Conservation (phyloP, 2,329 filamentous ascomycete genomes). For the Emmonsia crescens region DNA sequence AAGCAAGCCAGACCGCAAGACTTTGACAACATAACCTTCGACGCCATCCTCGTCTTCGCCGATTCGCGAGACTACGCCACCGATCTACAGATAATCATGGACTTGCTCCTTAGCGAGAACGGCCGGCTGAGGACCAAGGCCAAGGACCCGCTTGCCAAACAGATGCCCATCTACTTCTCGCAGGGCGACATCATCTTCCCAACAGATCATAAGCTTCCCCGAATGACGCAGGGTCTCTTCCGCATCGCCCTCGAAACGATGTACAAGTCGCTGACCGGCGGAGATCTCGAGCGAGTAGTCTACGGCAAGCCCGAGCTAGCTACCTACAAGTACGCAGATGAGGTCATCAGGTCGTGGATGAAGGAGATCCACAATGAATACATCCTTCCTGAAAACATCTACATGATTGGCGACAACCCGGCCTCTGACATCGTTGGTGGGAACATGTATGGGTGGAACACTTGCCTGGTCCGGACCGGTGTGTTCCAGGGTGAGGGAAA, state of each 20-base stretch:
- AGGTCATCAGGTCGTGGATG: constrained; percentile 64
- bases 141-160: constrained; percentile 53
- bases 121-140: constrained; percentile 55
- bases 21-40: constrained; percentile 60
- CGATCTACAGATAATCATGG: constrained; percentile 67
- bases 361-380: constrained; percentile 63
- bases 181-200: constrained; percentile 56
- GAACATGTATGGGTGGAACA: constrained; percentile 77
- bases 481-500: constrained; percentile 69
- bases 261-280: constrained; percentile 51
- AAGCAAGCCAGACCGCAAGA: constrained; percentile 57
- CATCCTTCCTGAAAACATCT: constrained; percentile 56
- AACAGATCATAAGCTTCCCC: constrained; percentile 50
- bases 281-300: constrained; percentile 62
- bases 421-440: constrained; percentile 64
- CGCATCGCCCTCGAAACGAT: constrained; percentile 63
- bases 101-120: constrained; percentile 57
- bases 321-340: constrained; percentile 70
- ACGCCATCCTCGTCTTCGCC: constrained; percentile 65
- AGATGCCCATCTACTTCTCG: constrained; percentile 65
- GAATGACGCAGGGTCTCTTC: constrained; percentile 66
- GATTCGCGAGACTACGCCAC: constrained; percentile 64
- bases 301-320: constrained; percentile 66
- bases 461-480: constrained; percentile 64
- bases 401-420: constrained; percentile 69